phyloP scores from a whole-genome alignment of 176 grass and related monocot species.

The Areca catechu region DNA sequence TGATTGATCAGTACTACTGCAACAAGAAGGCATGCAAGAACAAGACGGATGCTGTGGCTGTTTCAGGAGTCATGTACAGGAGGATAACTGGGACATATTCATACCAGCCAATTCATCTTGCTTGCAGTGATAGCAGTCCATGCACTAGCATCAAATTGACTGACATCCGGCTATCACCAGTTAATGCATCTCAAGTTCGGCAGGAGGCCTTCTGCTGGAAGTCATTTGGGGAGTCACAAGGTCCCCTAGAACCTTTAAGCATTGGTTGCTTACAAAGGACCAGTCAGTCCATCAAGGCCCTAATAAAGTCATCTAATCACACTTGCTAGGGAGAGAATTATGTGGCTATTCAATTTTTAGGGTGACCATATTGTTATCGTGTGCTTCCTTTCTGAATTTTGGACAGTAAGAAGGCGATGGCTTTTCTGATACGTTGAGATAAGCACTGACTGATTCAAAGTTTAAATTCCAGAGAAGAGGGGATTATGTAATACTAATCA shows the following conservation, averaged over 20 bases:
- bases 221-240: conserved; percentile 36
- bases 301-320: conserved; percentile 40
- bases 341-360: no score
- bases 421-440: no score
- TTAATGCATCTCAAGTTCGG: neutral
- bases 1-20: conserved; percentile 84
- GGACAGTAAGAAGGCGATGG: no score
- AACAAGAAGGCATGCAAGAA: conserved; percentile 46
- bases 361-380: no score
- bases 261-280: conserved; percentile 43
- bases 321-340: conserved; percentile 24
- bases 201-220: conserved; percentile 49
- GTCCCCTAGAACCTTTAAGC: conserved; percentile 18
- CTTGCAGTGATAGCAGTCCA: conserved; percentile 60
- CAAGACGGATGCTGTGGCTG: conserved; percentile 40
- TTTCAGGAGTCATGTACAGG: conserved; percentile 41
- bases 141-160: conserved; percentile 41
- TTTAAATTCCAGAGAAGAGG: no score
- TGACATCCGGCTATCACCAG: conserved; percentile 36
- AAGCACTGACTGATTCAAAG: no score
- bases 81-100: conserved; percentile 46
- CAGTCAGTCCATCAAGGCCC: conserved; percentile 29
- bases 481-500: no score
- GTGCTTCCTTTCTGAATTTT: no score
- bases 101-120: conserved; percentile 47